Conservation (phyloP, 2,329 filamentous ascomycete species). For the Penicillium sp. region DNA sequence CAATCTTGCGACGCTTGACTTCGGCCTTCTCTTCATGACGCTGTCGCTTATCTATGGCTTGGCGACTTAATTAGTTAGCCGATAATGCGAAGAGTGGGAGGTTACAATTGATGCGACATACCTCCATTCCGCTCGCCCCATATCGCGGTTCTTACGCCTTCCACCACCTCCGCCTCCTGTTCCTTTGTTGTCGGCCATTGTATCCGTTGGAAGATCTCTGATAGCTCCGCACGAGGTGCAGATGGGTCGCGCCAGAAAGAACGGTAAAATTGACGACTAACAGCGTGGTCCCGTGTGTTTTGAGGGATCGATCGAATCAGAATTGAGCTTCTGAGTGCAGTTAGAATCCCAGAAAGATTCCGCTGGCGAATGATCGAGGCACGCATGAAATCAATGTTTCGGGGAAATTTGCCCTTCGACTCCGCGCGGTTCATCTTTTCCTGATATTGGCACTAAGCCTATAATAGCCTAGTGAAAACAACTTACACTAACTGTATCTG, state of each 20-base stretch:
- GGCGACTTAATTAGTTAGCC: constrained; percentile 54
- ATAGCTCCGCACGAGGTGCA: constrained; percentile 12
- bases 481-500: not conserved
- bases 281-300: not conserved
- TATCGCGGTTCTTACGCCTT: constrained; percentile 61
- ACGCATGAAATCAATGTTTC: constrained; percentile 8
- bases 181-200: constrained; percentile 37
- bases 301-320: not conserved
- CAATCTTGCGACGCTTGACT: constrained; percentile 55
- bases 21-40: constrained; percentile 51
- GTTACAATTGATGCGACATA: constrained; percentile 39
- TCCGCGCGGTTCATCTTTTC: constrained; percentile 6
- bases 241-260: not conserved
- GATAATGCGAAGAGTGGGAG: constrained; percentile 11
- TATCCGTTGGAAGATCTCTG: constrained; percentile 19
- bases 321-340: not conserved
- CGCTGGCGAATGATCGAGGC: constrained; percentile 19
- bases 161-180: constrained; percentile 34
- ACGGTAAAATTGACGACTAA: not conserved
- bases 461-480: not conserved
- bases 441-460: constrained; percentile 6
- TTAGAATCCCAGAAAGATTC: constrained; percentile 13
- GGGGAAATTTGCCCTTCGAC: constrained; percentile 9
- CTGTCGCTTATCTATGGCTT: constrained; percentile 52
- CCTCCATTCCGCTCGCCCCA: constrained; percentile 66